Evolutionary conservation across 805 yeast genomes (phyloP), one percentile per base, ranked within the genome.

Genomic region (Candida pini): DNA sequence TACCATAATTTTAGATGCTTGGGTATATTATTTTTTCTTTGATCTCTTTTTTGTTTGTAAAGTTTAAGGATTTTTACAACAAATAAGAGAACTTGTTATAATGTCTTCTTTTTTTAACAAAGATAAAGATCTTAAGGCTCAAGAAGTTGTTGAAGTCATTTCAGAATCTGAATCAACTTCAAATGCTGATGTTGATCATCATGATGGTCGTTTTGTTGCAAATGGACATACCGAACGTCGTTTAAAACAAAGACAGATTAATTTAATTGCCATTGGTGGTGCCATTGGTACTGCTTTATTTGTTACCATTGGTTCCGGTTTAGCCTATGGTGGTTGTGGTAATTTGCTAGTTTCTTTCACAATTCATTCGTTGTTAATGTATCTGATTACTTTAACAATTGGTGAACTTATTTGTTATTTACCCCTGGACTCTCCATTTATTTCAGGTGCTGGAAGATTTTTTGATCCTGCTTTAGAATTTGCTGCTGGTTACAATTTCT

Each of bases 221-320:
- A 40, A 40, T 16, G 48, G 50, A 15, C 46, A 39, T 26, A 45
- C 50, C 6, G 33, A 29, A 9, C 42, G 47, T 27, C 39, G 34
- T 19, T 33, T 45, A 24, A 41, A 37, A 28, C 40, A 40, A 18
- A 34, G 95, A 39, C 95, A 87, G 60, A 77, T 85, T 18, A 87
- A 83, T 49, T 66, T 85, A 34, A 77, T 85, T 41, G 82, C 86
- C 9, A 78, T 85, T 17, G 87, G 90, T 14, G 92, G 90, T 34
- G 80, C 86, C 26, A 81, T 84, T 44, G 94, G 94, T 26, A 80
- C 90, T 2, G 90, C 84, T 7, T 61, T 84, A 6, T 84, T 84
- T 45, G 87, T 82, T 5, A 72, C 85, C 18, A 79, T 81, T 36
- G 88, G 88, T 10, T 58, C 66, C 31, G 82, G 77, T 1, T 59